phyloP scores from a whole-genome alignment of 2,329 filamentous ascomycete species.

The Scytalidium lignicola region DNA sequence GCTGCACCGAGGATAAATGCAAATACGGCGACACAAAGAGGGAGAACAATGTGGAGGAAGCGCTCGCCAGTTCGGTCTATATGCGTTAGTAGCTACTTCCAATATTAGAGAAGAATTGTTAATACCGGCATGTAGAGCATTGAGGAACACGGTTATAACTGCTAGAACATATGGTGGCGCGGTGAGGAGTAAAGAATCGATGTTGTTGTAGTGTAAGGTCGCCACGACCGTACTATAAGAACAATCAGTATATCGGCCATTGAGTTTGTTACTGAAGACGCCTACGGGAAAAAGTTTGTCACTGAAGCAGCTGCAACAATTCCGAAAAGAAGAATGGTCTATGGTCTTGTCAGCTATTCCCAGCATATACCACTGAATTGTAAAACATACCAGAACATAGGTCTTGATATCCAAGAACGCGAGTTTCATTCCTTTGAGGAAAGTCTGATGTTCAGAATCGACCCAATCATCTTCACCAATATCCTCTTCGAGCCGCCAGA shows the following conservation, averaged over 20 bases:
- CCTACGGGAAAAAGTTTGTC: conserved; percentile 60
- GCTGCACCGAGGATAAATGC: conserved; percentile 65
- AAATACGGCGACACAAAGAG: conserved; percentile 54
- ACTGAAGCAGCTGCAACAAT: conserved; percentile 54
- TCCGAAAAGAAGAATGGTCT: conserved; percentile 52
- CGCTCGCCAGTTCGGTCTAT: conserved; percentile 63
- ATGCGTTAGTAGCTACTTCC: not conserved
- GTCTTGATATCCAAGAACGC: conserved; percentile 53
- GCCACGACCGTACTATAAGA: conserved; percentile 52
- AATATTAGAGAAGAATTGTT: not conserved
- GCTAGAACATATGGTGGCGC: conserved; percentile 61
- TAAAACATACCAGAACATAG: conserved; percentile 20
- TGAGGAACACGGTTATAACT: conserved; percentile 56
- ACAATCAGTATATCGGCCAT: conserved; percentile 43
- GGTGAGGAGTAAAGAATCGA: conserved; percentile 57
- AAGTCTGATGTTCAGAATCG: conserved; percentile 48
- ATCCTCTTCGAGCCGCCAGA: conserved; percentile 59
- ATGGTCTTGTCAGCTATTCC: not conserved
- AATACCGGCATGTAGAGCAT: conserved; percentile 58
- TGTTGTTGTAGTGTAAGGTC: conserved; percentile 58
- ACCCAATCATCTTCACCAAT: conserved; percentile 61
- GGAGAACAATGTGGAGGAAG: conserved; percentile 61
- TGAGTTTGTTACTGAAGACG: not conserved
- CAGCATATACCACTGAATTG: not conserved
- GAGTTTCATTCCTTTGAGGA: conserved; percentile 44